Base-by-base conservation (phyloP, 345 rosid species). In the Hibiscus trionum region DNA sequence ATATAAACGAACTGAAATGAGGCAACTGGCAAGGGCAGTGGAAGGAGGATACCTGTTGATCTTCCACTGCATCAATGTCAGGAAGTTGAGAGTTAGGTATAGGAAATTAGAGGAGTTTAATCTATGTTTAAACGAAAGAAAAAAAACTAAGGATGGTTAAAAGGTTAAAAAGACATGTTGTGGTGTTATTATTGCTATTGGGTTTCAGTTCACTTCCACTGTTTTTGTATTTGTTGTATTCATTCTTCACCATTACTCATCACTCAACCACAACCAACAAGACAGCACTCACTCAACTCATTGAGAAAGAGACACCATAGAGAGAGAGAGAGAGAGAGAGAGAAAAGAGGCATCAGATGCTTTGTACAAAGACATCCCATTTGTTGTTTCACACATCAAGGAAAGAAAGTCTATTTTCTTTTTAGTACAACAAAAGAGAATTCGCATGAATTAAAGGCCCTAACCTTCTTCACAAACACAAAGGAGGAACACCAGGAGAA, bases 331-430 rank as follows among this genome's bases (percentile, higher is more conserved):
- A 53, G 17, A 26, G 33, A 26, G 57, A 63, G 17, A 16, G 72
- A 50, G 1, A 33, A 17, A 53, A n/a, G 74, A 44, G 73, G 84
- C 72, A 83, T 78, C 84, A 73, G 79, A 58, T 80, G 77, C 89
- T 72, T 75, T 76, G 66, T 26, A 66, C 69, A 83, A 77, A 77
- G 83, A 61, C 50, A 69, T 55, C 66, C 49, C 76, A 66, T 73
- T 74, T 72, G 75, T 16, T 73, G 61, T 75, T 61, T 67, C 72
- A 58, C 61, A 11, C 61, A 58, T 58, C 5, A 14, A 15, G 24
- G 14, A 14, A n/a, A 24, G 61, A 72, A 46, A 62, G 17, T 53
- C 21, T 3, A 8, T 10, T 24, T 9, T 57, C 19, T 55, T 19
- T 8, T 56, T 8, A 1, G 12, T 53, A 17, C 24, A 17, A 16